Percentiles rank a stretch among this genome's conserved stretches.
Evolutionary conservation across 2,329 filamentous ascomycete species (phyloP).

Genomic region (Penicillium sp.): DNA sequence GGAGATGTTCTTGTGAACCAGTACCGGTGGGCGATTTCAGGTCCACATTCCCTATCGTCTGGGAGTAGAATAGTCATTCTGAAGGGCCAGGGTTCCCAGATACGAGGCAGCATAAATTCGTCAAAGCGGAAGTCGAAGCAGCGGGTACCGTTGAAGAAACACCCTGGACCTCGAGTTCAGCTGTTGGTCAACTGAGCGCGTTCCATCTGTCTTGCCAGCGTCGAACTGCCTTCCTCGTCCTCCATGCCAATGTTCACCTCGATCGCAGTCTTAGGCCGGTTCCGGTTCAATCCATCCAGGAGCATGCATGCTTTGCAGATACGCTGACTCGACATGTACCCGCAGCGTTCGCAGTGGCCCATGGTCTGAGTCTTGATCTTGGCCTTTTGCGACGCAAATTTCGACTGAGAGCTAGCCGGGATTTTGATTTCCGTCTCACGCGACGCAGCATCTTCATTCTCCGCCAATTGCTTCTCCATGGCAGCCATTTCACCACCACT

Average conservation of each 20-base stretch:
- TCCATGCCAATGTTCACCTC: slow-evolving; percentile 44
- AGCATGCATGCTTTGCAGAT: slow-evolving; percentile 92
- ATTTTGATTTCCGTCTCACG: slow-evolving; percentile 66
- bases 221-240: slow-evolving; percentile 53
- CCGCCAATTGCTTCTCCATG: slow-evolving; percentile 70
- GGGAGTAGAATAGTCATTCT: no score
- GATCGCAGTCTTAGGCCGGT: slow-evolving; percentile 48
- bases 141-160: no score
- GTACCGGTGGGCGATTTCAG: no score
- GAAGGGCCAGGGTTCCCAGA: no score
- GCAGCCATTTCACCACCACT: slow-evolving; percentile 75
- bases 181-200: slow-evolving; percentile 43
- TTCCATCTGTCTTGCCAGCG: slow-evolving; percentile 52
- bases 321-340: slow-evolving; percentile 91
- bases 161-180: no score
- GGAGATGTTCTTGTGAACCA: no score
- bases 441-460: slow-evolving; percentile 59
- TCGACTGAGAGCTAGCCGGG: slow-evolving; percentile 4
- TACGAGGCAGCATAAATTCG: no score
- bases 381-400: slow-evolving; percentile 21
- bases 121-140: no score
- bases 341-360: slow-evolving; percentile 80
- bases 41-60: no score
- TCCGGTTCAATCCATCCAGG: slow-evolving; percentile 85
- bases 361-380: slow-evolving; percentile 58